Base-by-base conservation (phyloP, 2,329 filamentous ascomycete genomes). In the Nemania diffusa region DNA sequence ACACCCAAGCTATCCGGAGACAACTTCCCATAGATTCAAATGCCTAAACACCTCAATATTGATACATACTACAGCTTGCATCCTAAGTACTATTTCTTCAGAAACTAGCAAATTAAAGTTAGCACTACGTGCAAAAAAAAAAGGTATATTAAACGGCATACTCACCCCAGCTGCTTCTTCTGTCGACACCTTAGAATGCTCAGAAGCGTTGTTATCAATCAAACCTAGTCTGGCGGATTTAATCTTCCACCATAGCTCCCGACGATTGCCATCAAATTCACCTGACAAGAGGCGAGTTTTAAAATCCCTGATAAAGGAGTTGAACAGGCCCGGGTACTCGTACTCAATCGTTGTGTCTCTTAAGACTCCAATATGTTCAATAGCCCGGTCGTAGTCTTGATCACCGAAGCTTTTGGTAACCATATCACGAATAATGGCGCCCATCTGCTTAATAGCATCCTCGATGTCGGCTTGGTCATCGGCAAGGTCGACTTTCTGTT, bases 241-340 rank as follows among this genome's bases (percentile, higher is more conserved):
- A 26, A 97, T 81, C 72, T 87, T 83, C 82, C 88, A 92, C 94
- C 94, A 97, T 81, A 97, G 89, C 75, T 97, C 93, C 69, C 86
- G 86, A 61, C 93, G 84, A 73, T 97, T 91, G 0, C 93, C 94
- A 42, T 90, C 89, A 2, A 97, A 80, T 71, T 91, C 86, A 0
- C 89, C 91, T 0, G 84, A 85, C 7, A 94, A 78, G 0, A 97
- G 77, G 63, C 89, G 88, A 71, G 83, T 84, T 82, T 97, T 98
- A 73, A 98, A 79, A 37, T 86, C 84, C 46, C 78, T 83, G 48
- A 97, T 74, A 71, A 94, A 92, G 0, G 85, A 83, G 76, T 98
- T 97, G 79, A 92, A 99, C 29, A 92, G 74, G 0, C 78, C 85
- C 0, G 93, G 91, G 77, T 92, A 89, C 76, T 97, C 94, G 32